Evolutionary conservation across 2,329 filamentous ascomycete genomes (phyloP).

Genomic region (Penicillium oxalicum): DNA sequence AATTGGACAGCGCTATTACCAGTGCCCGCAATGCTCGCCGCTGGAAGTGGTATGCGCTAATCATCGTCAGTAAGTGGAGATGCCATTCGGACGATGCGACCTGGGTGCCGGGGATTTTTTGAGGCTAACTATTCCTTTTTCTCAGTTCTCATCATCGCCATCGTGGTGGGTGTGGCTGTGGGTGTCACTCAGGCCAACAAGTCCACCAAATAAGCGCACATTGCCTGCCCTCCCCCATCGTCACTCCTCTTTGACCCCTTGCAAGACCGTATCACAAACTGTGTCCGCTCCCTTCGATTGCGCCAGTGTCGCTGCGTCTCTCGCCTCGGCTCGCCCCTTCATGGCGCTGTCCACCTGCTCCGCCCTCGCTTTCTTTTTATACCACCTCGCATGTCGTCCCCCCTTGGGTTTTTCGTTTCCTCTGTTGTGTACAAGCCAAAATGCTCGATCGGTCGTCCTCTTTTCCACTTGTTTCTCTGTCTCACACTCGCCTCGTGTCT

Average conservation of each 20-base stretch:
- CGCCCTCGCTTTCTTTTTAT: conserved; percentile 11
- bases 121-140: conserved; percentile 6
- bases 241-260: conserved; percentile 2
- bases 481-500: conserved; percentile 7
- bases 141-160: conserved; percentile 49
- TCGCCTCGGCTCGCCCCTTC: conserved; percentile 11
- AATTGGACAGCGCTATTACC: conserved; percentile 74
- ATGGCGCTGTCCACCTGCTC: not conserved
- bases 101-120: not conserved
- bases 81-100: too few species aligned
- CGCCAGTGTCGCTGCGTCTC: conserved; percentile 2
- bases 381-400: conserved; percentile 22
- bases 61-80: conserved; percentile 56
- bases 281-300: conserved; percentile 11
- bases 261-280: conserved; percentile 9
- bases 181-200: conserved; percentile 37
- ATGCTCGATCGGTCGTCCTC: conserved; percentile 7
- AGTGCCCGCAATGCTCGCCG: conserved; percentile 74
- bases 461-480: not conserved
- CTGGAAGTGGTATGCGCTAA: conserved; percentile 97
- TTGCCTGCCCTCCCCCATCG: conserved; percentile 4
- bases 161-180: conserved; percentile 48
- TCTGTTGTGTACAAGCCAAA: conserved; percentile 21
- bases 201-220: conserved; percentile 12
- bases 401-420: not conserved